Conservation (phyloP, 768 basidiomycete genomes). For the Hemileccinum impolitum region DNA sequence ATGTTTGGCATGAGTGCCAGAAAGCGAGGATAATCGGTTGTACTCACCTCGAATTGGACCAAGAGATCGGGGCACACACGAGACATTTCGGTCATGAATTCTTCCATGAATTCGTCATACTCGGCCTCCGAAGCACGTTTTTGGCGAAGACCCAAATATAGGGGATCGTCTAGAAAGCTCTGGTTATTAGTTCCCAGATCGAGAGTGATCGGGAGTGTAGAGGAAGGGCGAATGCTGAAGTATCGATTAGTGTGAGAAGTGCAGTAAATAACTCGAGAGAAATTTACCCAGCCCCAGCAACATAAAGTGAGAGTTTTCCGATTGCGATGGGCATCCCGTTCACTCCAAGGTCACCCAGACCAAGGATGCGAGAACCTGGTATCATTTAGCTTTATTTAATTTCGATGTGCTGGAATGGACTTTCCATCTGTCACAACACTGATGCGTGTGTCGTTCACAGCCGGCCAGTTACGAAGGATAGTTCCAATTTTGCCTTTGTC, state of each 20-base stretch:
- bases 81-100: conserved; percentile 85
- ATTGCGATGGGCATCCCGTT: conserved; percentile 88
- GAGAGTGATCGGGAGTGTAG: conserved; percentile 78
- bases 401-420: conserved; percentile 11
- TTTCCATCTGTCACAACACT: conserved; percentile 88
- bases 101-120: conserved; percentile 85
- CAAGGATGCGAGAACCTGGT: conserved; percentile 80
- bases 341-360: conserved; percentile 79
- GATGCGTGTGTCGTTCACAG: conserved; percentile 74
- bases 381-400: conserved; percentile 1
- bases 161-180: conserved; percentile 73
- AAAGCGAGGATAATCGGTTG: not conserved
- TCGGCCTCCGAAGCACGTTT: conserved; percentile 59
- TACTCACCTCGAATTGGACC: conserved; percentile 75
- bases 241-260: not conserved
- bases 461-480: conserved; percentile 72
- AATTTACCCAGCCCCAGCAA: conserved; percentile 82
- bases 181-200: conserved; percentile 91
- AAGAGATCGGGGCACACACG: conserved; percentile 73
- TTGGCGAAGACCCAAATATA: conserved; percentile 84
- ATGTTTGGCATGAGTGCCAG: conserved; percentile 1
- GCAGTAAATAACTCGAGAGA: not conserved
- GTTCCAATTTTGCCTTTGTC: conserved; percentile 78
- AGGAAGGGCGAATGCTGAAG: conserved; percentile 66
- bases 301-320: conserved; percentile 89